These are phyloP conservation scores for Lactarius pseudohatsudake DNA, from an alignment of 768 basidiomycete genomes.

Conservation along the genomic window DNA sequence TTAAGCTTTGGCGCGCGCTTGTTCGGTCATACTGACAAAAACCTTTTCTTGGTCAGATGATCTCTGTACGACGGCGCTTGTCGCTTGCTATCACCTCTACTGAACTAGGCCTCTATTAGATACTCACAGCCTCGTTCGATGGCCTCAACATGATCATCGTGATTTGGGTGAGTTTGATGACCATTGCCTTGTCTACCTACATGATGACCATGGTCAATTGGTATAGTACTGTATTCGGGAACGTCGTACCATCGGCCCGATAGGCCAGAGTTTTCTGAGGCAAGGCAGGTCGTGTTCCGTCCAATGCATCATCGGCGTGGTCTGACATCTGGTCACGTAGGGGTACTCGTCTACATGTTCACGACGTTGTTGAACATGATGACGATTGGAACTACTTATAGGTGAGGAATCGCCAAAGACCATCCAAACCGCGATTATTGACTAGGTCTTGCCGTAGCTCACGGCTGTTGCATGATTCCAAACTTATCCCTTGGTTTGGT, in stretches of 20 bases:
- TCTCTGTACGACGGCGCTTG: constrained; percentile 12
- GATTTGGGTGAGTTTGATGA: constrained; percentile 1
- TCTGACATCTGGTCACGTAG: constrained; percentile 10
- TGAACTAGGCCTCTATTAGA: background rate
- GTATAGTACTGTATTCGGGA: constrained; percentile 20
- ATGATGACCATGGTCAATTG: background rate
- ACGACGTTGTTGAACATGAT: constrained; percentile 25
- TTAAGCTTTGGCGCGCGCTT: background rate
- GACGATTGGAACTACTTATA: constrained; percentile 23
- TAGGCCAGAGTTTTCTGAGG: constrained; percentile 24
- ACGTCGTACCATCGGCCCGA: constrained; percentile 13
- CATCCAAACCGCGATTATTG: background rate
- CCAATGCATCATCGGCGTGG: background rate
- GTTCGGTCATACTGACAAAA: background rate
- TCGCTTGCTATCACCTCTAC: background rate
- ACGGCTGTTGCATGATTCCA: too few species aligned
- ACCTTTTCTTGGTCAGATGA: background rate
- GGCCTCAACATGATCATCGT: constrained; percentile 20
- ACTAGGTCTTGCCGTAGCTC: background rate
- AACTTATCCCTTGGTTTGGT: too few species aligned
- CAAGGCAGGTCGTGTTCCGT: constrained; percentile 21
- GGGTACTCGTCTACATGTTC: constrained; percentile 23
- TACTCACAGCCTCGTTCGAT: constrained; percentile 16
- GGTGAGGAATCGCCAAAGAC: constrained; percentile 2
- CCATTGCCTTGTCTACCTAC: background rate